Evolutionary conservation across 2,329 filamentous ascomycete species (phyloP).

Genomic region (Neocucurbitaria cava): DNA sequence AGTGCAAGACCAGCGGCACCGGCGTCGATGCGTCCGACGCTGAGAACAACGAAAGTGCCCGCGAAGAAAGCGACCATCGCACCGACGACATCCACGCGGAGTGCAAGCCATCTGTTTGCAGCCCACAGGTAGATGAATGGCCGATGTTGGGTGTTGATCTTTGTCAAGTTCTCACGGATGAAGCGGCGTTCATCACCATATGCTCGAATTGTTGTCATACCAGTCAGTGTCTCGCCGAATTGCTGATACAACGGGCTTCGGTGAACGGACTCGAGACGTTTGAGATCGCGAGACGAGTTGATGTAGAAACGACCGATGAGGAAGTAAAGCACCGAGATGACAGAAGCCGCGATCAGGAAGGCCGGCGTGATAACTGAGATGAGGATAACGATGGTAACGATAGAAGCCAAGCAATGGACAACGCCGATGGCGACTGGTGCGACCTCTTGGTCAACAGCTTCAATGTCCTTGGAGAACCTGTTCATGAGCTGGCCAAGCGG

Average conservation of each 20-base stretch:
- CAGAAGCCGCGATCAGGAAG: slow-evolving; percentile 84
- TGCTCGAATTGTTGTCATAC: slow-evolving; percentile 95
- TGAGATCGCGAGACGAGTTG: slow-evolving; percentile 90
- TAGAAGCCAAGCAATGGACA: slow-evolving; percentile 69
- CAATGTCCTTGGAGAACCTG: slow-evolving; percentile 96
- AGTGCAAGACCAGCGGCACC: slow-evolving; percentile 92
- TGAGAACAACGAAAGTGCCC: slow-evolving; percentile 86
- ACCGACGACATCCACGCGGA: slow-evolving; percentile 88
- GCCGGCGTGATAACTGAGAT: slow-evolving; percentile 89
- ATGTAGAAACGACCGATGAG: slow-evolving; percentile 88
- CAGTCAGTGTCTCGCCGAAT: slow-evolving; percentile 92
- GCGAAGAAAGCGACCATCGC: slow-evolving; percentile 94
- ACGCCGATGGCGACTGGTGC: slow-evolving; percentile 86
- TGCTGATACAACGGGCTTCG: slow-evolving; percentile 96
- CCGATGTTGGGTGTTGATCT: slow-evolving; percentile 88
- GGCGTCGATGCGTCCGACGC: slow-evolving; percentile 82
- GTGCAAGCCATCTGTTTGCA: slow-evolving; percentile 93
- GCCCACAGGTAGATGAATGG: slow-evolving; percentile 98
- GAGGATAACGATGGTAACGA: slow-evolving; percentile 84
- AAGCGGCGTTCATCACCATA: slow-evolving; percentile 95
- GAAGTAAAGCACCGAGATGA: slow-evolving; percentile 85
- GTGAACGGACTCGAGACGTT: slow-evolving; percentile 92
- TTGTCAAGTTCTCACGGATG: slow-evolving; percentile 85
- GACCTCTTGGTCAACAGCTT: slow-evolving; percentile 94
- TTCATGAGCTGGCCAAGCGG: slow-evolving; percentile 97